Conservation (phyloP, 2,329 filamentous ascomycete species). For the Talaromyces albobiverticillius region DNA sequence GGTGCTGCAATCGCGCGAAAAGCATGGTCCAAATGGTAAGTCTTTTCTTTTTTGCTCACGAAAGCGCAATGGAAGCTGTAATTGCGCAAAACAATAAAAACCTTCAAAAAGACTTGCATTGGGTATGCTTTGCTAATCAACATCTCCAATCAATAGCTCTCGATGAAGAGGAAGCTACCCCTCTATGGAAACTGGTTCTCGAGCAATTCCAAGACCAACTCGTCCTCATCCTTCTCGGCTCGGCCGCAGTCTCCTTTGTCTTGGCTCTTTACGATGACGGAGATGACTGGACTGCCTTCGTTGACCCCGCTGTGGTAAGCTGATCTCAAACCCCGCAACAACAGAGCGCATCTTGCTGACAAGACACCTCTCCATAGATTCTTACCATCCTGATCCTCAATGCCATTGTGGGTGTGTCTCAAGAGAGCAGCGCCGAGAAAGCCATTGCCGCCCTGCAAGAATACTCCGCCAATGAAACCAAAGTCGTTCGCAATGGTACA, state of each 20-base stretch:
- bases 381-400: conserved; percentile 96
- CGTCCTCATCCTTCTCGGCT: conserved; percentile 89
- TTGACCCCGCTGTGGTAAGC: conserved; percentile 90
- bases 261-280: conserved; percentile 90
- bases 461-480: conserved; percentile 98
- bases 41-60: conserved; percentile 10
- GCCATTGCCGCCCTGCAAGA: conserved; percentile 97
- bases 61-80: background rate
- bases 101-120: conserved; percentile 11
- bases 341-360: conserved; percentile 18
- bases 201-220: conserved; percentile 99
- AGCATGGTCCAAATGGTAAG: conserved; percentile 56
- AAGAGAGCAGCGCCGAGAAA: conserved; percentile 98
- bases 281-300: conserved; percentile 94
- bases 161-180: conserved; percentile 89
- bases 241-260: conserved; percentile 88
- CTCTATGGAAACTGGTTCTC: conserved; percentile 91
- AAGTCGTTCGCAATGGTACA: conserved; percentile 81
- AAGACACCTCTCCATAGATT: conserved; percentile 57
- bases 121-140: conserved; percentile 18
- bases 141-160: conserved; percentile 57
- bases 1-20: conserved; percentile 44
- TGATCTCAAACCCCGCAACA: background rate
- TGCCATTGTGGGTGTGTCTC: conserved; percentile 93
- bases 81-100: too few relatives aligned